phyloP scores from a whole-genome alignment of 306 rosid species.

The Quercus variabilis region DNA sequence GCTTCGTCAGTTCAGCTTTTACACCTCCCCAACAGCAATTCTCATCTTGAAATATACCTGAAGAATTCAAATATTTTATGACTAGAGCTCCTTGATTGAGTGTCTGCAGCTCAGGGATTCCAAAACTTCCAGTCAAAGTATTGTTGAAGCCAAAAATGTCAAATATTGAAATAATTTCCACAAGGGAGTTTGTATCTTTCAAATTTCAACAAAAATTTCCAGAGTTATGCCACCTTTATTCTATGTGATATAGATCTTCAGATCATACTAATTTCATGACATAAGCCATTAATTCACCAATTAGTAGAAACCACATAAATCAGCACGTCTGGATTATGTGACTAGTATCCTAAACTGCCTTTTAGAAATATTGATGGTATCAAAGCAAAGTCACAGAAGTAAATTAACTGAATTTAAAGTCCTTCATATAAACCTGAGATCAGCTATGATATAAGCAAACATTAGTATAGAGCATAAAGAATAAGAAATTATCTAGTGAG shows the following conservation, averaged over 20 bases:
- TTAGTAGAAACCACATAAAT: neutral
- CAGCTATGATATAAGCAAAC: neutral
- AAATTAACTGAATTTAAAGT: neutral
- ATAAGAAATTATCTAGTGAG: neutral
- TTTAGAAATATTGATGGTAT: neutral
- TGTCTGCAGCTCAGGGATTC: conserved; percentile 15
- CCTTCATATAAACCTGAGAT: neutral
- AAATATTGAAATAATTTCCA: neutral
- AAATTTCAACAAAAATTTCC: neutral
- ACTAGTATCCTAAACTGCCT: too few relatives aligned
- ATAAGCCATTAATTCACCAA: neutral
- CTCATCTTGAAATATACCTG: too few relatives aligned
- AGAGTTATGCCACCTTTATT: neutral
- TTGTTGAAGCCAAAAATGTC: neutral
- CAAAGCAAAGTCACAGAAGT: neutral
- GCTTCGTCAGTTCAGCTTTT: neutral
- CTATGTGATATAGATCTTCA: neutral
- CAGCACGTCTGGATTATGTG: neutral
- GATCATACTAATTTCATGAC: neutral
- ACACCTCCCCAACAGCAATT: neutral
- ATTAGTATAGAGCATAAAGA: neutral
- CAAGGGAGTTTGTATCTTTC: neutral
- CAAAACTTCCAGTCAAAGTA: neutral
- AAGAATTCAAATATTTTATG: too few relatives aligned
- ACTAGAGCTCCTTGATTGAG: neutral